Evolutionary conservation across 2,329 filamentous ascomycete species (phyloP).

Genomic region (Pseudogymnoascus sp.): DNA sequence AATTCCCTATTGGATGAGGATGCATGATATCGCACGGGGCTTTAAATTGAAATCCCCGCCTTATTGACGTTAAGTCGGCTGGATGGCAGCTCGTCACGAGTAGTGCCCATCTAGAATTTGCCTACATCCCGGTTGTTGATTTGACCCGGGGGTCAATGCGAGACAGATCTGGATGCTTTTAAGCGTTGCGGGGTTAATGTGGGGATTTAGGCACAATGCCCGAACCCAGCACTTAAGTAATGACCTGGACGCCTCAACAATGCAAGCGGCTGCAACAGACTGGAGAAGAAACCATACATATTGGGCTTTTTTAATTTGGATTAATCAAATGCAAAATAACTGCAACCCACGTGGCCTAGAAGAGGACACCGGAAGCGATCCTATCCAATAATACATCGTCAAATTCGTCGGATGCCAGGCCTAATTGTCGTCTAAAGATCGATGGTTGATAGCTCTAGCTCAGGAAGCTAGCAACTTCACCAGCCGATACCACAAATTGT

Average conservation of each 20-base stretch:
- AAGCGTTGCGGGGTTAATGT: conserved; percentile 6
- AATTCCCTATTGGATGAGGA: conserved; percentile 1
- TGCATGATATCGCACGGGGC: not conserved
- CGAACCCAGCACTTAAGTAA: conserved; percentile 2
- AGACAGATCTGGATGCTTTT: conserved; percentile 2
- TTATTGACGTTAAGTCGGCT: not conserved
- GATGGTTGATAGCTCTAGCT: not conserved
- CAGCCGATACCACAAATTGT: not conserved
- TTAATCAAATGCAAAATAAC: conserved; percentile 5
- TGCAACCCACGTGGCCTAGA: not conserved
- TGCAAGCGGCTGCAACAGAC: not conserved
- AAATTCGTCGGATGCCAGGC: not conserved
- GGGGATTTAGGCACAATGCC: conserved; percentile 2
- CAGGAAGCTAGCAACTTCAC: not conserved
- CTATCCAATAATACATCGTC: not conserved
- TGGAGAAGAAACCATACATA: not conserved
- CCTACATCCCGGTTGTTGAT: conserved; percentile 1
- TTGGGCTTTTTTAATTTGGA: not conserved
- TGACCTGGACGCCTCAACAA: not conserved
- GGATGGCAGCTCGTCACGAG: not conserved
- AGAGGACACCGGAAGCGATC: not conserved
- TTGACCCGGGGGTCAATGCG: not conserved
- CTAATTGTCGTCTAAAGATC: not conserved
- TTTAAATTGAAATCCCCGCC: conserved; percentile 1
- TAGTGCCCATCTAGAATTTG: not conserved